Evolutionary conservation across 2,329 filamentous ascomycete genomes (phyloP).

Genomic region (Cercospora sp.): DNA sequence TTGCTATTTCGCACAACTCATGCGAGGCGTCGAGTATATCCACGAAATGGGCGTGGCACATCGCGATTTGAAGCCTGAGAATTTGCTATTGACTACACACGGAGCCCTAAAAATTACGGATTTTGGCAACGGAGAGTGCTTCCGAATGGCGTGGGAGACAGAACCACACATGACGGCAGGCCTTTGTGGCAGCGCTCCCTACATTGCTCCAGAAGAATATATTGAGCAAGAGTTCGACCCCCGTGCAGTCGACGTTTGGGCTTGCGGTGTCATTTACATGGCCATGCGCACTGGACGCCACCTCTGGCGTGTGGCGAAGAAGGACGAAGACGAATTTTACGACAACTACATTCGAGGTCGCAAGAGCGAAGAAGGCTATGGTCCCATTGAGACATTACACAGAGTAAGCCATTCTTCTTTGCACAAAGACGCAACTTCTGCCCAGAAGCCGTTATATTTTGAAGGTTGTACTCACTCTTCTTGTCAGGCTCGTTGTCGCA

Average conservation of each 20-base stretch:
- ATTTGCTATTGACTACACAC: slow-evolving; percentile 86
- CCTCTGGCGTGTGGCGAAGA: slow-evolving; percentile 94
- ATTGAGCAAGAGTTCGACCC: slow-evolving; percentile 94
- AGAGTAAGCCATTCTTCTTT: slow-evolving; percentile 63
- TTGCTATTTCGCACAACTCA: slow-evolving; percentile 98
- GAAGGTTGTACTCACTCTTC: slow-evolving; percentile 16
- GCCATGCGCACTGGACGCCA: slow-evolving; percentile 96
- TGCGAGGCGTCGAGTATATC: slow-evolving; percentile 98
- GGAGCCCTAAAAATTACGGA: slow-evolving; percentile 96
- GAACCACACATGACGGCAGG: slow-evolving; percentile 98
- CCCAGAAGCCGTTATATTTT: neutral
- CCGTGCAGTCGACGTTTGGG: slow-evolving; percentile 96
- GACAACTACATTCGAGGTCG: slow-evolving; percentile 89
- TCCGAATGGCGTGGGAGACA: slow-evolving; percentile 99
- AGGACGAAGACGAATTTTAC: slow-evolving; percentile 97
- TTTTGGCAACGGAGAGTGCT: slow-evolving; percentile 98
- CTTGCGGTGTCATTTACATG: slow-evolving; percentile 99
- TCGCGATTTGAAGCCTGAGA: slow-evolving; percentile 94
- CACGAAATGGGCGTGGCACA: slow-evolving; percentile 99
- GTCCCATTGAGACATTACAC: slow-evolving; percentile 91
- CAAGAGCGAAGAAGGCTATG: slow-evolving; percentile 92
- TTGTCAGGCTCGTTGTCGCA: slow-evolving; percentile 84
- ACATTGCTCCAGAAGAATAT: slow-evolving; percentile 97
- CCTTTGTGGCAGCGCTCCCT: slow-evolving; percentile 92
- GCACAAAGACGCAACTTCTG: neutral